Conservation (phyloP, 257 asterid species). For the Solanum ahanhuiri region DNA sequence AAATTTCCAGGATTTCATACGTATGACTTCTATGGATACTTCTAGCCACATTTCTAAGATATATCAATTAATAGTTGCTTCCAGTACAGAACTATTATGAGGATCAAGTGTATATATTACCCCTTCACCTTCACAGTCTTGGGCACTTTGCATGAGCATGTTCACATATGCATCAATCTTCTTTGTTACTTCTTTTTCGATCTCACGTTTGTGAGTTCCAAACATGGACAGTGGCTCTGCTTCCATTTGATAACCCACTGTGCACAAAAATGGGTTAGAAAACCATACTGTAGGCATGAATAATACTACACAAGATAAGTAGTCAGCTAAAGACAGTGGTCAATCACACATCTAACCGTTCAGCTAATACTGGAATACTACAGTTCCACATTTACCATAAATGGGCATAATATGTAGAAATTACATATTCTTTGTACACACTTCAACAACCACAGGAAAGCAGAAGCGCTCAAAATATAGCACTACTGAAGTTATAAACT, state of each 20-base stretch:
- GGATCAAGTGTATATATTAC: conserved; percentile 19
- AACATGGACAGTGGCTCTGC: conserved; percentile 33
- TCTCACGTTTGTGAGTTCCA: conserved; percentile 46
- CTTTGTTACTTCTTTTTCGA: conserved; percentile 54
- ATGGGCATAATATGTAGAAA: neutral
- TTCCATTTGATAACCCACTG: conserved; percentile 74
- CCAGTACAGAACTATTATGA: neutral
- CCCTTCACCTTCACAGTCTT: conserved; percentile 53
- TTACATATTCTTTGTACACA: neutral
- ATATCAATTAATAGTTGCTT: neutral
- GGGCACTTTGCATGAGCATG: conserved; percentile 42
- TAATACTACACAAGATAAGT: neutral
- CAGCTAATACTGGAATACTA: neutral
- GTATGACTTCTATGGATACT: neutral
- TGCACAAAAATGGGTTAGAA: neutral
- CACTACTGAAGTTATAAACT: neutral
- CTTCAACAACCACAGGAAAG: neutral
- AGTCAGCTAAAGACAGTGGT: neutral
- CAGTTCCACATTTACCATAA: neutral
- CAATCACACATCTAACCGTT: neutral
- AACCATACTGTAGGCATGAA: neutral
- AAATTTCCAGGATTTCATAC: neutral
- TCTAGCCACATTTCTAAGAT: neutral
- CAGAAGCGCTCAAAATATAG: neutral
- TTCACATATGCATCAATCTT: conserved; percentile 34